Conservation (phyloP, 2,329 filamentous ascomycete species). For the Penicillium aurantiogriseum region DNA sequence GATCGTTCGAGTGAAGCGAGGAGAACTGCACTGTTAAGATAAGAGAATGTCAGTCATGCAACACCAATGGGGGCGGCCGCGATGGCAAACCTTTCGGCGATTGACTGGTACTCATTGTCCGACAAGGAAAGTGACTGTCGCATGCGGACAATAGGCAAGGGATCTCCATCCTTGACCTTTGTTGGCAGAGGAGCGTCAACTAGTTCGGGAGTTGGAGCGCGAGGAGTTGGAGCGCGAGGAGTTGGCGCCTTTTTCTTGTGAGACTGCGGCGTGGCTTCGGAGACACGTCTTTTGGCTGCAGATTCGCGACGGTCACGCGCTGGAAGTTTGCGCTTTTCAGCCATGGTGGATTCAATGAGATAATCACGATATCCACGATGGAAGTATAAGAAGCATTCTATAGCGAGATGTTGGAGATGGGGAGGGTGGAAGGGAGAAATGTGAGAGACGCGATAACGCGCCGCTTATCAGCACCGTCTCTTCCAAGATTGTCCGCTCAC, state of each 20-base stretch:
- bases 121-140: slow-evolving; percentile 52
- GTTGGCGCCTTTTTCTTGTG: slow-evolving; percentile 39
- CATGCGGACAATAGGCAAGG: slow-evolving; percentile 53
- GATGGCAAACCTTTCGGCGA: slow-evolving; percentile 54
- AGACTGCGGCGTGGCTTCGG: slow-evolving; percentile 38
- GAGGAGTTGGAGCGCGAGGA: slow-evolving; percentile 29
- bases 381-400: not conserved
- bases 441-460: slow-evolving; percentile 20
- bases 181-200: slow-evolving; percentile 49
- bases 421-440: slow-evolving; percentile 21
- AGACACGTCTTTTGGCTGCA: slow-evolving; percentile 44
- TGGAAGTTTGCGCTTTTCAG: slow-evolving; percentile 46
- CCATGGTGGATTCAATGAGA: slow-evolving; percentile 29
- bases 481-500: slow-evolving; percentile 8
- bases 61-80: not conserved
- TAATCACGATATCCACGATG: not conserved
- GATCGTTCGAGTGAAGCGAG: slow-evolving; percentile 59
- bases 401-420: slow-evolving; percentile 1
- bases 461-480: slow-evolving; percentile 12
- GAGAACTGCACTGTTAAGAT: slow-evolving; percentile 52
- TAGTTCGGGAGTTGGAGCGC: slow-evolving; percentile 29
- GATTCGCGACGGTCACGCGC: slow-evolving; percentile 46
- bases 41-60: slow-evolving; percentile 18
- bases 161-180: slow-evolving; percentile 53
- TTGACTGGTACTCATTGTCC: slow-evolving; percentile 57